Percentiles rank a stretch among this genome's conserved stretches.
Evolutionary conservation across 108 stramenopile species (phyloP).

Genomic region (Cyclotella distinguenda): DNA sequence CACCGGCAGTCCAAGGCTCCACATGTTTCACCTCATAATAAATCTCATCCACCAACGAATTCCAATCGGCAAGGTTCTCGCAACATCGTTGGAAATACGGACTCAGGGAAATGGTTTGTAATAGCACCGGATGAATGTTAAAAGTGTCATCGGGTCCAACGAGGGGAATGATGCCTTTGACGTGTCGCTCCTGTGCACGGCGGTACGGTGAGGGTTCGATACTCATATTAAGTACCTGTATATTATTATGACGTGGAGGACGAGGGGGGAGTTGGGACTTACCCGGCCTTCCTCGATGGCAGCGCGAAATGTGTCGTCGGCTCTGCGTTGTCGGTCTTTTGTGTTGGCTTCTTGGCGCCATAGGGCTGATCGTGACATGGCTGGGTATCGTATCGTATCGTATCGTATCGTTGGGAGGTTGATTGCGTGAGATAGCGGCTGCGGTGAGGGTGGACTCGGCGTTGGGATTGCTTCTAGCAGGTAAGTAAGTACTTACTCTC

Average conservation of each 20-base stretch:
- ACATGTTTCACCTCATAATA: slow-evolving; percentile 89
- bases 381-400: too few relatives aligned
- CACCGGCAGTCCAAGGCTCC: slow-evolving; percentile 89
- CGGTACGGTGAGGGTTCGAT: too few relatives aligned
- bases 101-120: slow-evolving; percentile 75
- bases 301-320: slow-evolving; percentile 60
- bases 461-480: too few relatives aligned
- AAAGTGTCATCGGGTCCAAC: slow-evolving; percentile 82
- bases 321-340: slow-evolving; percentile 67
- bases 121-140: slow-evolving; percentile 91
- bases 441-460: too few relatives aligned
- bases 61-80: slow-evolving; percentile 81
- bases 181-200: slow-evolving; percentile 21
- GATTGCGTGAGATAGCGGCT: too few relatives aligned
- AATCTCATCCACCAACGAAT: slow-evolving; percentile 87
- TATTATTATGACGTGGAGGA: too few relatives aligned
- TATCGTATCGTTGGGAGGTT: too few relatives aligned
- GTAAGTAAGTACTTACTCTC: too few relatives aligned
- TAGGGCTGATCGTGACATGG: slow-evolving; percentile 82
- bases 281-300: slow-evolving; percentile 77
- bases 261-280: too few relatives aligned
- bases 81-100: slow-evolving; percentile 89
- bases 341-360: slow-evolving; percentile 84
- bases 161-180: slow-evolving; percentile 62
- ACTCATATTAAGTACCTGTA: too few relatives aligned